Evolutionary conservation across 345 rosid genomes (phyloP), one percentile per base, ranked within the genome.

Genomic region (Dipteronia sinensis): DNA sequence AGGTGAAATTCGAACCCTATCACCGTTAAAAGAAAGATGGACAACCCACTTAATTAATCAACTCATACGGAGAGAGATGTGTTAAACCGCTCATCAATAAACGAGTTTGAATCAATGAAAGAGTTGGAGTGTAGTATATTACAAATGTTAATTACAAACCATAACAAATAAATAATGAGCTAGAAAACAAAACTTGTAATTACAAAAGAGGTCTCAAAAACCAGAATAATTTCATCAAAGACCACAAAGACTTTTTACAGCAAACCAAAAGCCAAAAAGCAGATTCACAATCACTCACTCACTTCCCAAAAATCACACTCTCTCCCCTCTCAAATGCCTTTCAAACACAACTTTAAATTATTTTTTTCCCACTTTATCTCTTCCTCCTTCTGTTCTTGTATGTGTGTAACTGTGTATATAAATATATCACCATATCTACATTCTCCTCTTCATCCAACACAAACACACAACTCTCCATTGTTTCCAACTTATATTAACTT

Each of bases 161-260:
- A 34, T 34, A 34, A 34, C 38, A 34, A 34, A 4, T 75, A 71
- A 78, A 58, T 71, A 27, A 67, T 47, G 74, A 25, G 66, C 73
- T 75, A 80, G 74, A 78, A 68, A 80, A 75, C 81, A 85, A 79
- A 62, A 75, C 6, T 20, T 71, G 56, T 34, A 64, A 80, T 82
- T 63, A 73, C 77, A 58, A 64, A 73, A 63, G 64, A 73, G 73
- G 80, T 56, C 71, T 70, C 47, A 6, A 72, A 72, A 65, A 62
- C 38, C 72, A 58, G 8, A 19, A 61, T 51, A 67, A 71, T 85
- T 85, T 85, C 77, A n/a, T 72, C 59, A 59, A 80, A 73, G 29
- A 56, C 61, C 73, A 2, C 51, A 8, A 34, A 51, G 20, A 16
- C 40, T 38, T 65, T 61, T 40, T n/a, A 25, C 7, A 9, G 11